Evolutionary conservation across 2,329 filamentous ascomycete species (phyloP).

Genomic region (Pseudocercospora musae): DNA sequence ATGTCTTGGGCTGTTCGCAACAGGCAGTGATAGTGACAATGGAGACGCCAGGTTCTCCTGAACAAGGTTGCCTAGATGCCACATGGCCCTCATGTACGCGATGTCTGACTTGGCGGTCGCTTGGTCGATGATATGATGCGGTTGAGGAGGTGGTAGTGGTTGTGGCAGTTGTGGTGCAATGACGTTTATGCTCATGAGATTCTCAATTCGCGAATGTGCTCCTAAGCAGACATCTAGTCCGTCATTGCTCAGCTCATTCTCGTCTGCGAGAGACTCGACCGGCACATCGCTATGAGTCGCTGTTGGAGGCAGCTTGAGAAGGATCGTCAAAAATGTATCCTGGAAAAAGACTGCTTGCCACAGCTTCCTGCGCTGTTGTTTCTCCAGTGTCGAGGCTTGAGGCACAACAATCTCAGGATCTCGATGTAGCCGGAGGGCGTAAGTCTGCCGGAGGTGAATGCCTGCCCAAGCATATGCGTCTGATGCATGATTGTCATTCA

Average conservation of each 20-base stretch:
- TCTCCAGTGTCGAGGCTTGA: constrained; percentile 65
- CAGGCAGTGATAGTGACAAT: constrained; percentile 68
- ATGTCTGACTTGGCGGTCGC: constrained; percentile 35
- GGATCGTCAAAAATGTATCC: constrained; percentile 76
- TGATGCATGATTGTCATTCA: constrained; percentile 80
- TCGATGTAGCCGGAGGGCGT: constrained; percentile 76
- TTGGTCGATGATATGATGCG: constrained; percentile 35
- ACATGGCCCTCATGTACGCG: constrained; percentile 68
- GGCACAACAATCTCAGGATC: constrained; percentile 72
- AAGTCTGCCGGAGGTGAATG: constrained; percentile 72
- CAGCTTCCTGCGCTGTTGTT: constrained; percentile 73
- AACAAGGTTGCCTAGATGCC: constrained; percentile 74
- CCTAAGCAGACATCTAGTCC: constrained; percentile 59
- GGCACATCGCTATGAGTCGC: constrained; percentile 76
- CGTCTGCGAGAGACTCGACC: constrained; percentile 69
- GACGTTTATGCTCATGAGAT: constrained; percentile 51
- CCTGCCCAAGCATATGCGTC: constrained; percentile 82
- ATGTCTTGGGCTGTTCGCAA: constrained; percentile 65
- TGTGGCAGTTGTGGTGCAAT: constrained; percentile 42
- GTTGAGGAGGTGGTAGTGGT: constrained; percentile 32
- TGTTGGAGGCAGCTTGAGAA: constrained; percentile 72
- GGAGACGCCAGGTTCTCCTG: constrained; percentile 74
- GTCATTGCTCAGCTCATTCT: constrained; percentile 50
- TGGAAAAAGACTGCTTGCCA: constrained; percentile 80
- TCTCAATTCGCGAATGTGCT: constrained; percentile 42